Conservation (phyloP, 164 flowering plant species). For the Umbilicus rupestris region DNA sequence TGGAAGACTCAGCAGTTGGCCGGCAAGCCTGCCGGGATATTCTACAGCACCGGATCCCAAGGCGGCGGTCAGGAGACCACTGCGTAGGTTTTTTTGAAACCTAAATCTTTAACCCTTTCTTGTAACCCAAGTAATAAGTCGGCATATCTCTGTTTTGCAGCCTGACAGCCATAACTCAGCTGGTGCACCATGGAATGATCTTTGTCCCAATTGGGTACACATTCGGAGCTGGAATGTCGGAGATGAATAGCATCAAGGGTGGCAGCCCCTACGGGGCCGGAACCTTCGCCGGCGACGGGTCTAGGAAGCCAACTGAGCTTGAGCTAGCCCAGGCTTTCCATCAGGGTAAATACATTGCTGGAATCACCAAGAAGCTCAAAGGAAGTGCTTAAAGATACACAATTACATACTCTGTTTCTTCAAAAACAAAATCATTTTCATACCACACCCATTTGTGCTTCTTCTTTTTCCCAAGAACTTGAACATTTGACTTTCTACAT, state of each 20-base stretch:
- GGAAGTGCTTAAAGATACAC: slow-evolving; percentile 7
- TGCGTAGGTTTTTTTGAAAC: slow-evolving; percentile 9
- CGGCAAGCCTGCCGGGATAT: slow-evolving; percentile 8
- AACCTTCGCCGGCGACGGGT: slow-evolving; percentile 55
- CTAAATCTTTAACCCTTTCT: neutral
- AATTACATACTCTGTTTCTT: neutral
- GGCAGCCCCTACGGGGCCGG: slow-evolving; percentile 80
- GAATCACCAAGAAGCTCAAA: slow-evolving; percentile 38
- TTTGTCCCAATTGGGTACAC: slow-evolving; percentile 77
- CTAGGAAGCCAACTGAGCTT: slow-evolving; percentile 46
- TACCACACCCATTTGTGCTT: neutral
- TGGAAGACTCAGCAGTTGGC: slow-evolving; percentile 11
- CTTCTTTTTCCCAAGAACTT: neutral
- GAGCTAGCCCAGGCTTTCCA: slow-evolving; percentile 66
- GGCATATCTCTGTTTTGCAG: neutral
- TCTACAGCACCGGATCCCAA: slow-evolving; percentile 11
- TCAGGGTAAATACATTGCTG: slow-evolving; percentile 71
- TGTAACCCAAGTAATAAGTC: neutral
- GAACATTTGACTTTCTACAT: too few relatives aligned
- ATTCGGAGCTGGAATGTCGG: slow-evolving; percentile 68
- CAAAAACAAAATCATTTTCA: neutral
- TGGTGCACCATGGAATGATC: slow-evolving; percentile 29
- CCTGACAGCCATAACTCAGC: slow-evolving; percentile 9
- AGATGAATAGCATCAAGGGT: slow-evolving; percentile 51
- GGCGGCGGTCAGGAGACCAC: slow-evolving; percentile 11